Evolutionary conservation across 2,329 filamentous ascomycete species (phyloP).

Genomic region (Exophiala aquamarina): DNA sequence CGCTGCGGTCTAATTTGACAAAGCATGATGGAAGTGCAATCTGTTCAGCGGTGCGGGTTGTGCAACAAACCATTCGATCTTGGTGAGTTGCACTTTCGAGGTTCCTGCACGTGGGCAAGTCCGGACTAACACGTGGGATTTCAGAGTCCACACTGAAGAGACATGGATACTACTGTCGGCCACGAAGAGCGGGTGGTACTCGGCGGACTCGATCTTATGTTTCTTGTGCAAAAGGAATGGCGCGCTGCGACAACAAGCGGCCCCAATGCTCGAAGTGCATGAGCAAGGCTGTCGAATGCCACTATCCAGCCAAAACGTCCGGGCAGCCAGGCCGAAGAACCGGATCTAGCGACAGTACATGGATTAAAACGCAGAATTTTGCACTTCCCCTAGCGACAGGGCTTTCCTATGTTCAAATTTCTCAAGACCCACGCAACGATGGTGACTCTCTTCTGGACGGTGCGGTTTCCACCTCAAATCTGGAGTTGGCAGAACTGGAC

Average conservation of each 20-base stretch:
- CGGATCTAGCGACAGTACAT: background rate
- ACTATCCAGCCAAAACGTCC: conserved; percentile 33
- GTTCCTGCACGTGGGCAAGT: too few relatives aligned
- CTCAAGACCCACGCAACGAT: background rate
- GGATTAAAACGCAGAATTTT: background rate
- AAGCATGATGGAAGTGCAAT: conserved; percentile 28
- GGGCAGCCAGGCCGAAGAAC: conserved; percentile 6
- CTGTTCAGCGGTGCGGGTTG: conserved; percentile 37
- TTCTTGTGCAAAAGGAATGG: conserved; percentile 39
- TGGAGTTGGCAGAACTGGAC: conserved; percentile 24
- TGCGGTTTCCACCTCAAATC: background rate
- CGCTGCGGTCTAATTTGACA: conserved; percentile 26
- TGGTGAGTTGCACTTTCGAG: conserved; percentile 34
- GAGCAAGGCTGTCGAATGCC: conserved; percentile 36
- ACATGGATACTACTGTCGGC: conserved; percentile 48
- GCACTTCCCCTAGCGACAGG: background rate
- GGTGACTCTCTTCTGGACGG: background rate
- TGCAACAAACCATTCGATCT: conserved; percentile 46
- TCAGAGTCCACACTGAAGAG: conserved; percentile 44
- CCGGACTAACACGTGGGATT: too few relatives aligned
- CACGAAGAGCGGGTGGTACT: conserved; percentile 31
- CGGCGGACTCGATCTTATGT: conserved; percentile 38
- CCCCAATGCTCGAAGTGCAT: conserved; percentile 42
- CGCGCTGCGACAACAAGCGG: conserved; percentile 38
- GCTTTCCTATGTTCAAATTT: background rate